Evolutionary conservation across 2,329 filamentous ascomycete genomes (phyloP), one percentile per base, ranked within the genome.

Genomic region (Coniochaeta hoffmannii): DNA sequence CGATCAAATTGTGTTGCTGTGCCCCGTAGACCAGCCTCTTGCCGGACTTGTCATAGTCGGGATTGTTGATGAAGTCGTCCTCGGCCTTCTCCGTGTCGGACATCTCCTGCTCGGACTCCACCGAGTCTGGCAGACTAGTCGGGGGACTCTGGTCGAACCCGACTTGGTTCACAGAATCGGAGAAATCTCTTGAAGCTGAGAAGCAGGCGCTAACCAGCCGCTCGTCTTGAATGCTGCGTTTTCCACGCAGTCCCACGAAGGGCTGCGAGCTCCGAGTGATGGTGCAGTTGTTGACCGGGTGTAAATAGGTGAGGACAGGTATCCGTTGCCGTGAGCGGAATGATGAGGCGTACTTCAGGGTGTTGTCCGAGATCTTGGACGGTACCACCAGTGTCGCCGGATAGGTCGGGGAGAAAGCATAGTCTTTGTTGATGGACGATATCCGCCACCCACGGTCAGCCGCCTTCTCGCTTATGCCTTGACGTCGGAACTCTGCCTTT

Each of bases 241-340:
- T 94, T 59, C 89, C 85, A 51, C 88, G 84, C 24, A 97, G 82
- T 14, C 94, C 94, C 1, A 93, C 88, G 56, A 93, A 77, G 0
- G 94, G 94, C 68, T 99, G 94, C 3, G 93, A 96, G 66, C 91
- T 96, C 67, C 94, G 82, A 1, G 93, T 97, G 60, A 99, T 96
- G 24, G 92, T 94, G 70, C 94, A 97, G 68, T 96, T 96, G 69
- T 97, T 99, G 64, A 97, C 79, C 0, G 90, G 90, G 69, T 99
- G 94, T n/a, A 97, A 83, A 70, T 99, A 99, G 22, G 91, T 91
- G 36, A 99, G 75, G 3, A 86, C 88, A 1, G 94, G 94, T 69
- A 99, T 92, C 58, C 94, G 86, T 60, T 87, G 85, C 57, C 92
- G 84, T 0, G 94, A 97, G 53, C 94, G 88, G 71, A 96, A 97